Conservation (phyloP, 176 grass and related monocot species). For the Raddia guianensis region DNA sequence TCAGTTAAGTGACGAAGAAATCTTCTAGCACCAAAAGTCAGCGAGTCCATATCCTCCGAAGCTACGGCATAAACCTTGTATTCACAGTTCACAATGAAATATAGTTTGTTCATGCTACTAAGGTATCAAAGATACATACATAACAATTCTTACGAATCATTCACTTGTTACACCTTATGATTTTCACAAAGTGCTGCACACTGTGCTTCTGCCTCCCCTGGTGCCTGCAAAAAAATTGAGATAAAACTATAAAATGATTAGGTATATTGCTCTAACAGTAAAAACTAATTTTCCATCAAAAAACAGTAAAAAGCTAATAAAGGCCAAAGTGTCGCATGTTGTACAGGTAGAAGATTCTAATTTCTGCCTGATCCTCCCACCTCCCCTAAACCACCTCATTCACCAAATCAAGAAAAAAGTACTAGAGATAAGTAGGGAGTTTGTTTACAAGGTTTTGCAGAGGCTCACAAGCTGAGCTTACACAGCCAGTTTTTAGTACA, state of each 20-base stretch:
- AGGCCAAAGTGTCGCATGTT: not conserved
- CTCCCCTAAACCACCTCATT: too few relatives aligned
- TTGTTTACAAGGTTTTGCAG: not conserved
- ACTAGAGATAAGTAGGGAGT: not conserved
- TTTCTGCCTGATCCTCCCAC: not conserved
- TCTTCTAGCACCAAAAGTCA: constrained; percentile 79
- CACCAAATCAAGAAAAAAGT: not conserved
- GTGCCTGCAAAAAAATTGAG: constrained; percentile 63
- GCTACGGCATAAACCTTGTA: constrained; percentile 81
- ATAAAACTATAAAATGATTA: constrained; percentile 42
- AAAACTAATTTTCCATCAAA: not conserved
- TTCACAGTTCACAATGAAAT: constrained; percentile 32
- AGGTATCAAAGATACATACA: not conserved
- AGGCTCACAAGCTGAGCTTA: constrained; percentile 1
- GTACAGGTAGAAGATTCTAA: constrained; percentile 12
- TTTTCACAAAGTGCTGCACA: constrained; percentile 89
- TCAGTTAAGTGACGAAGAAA: constrained; percentile 94
- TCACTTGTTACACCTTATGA: constrained; percentile 57
- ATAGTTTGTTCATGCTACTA: constrained; percentile 29
- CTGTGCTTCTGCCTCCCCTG: constrained; percentile 86
- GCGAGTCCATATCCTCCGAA: constrained; percentile 94
- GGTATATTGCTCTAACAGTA: not conserved
- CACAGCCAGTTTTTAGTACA: constrained; percentile 4
- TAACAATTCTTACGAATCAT: not conserved
- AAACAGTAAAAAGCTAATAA: not conserved